Evolutionary conservation across 2,329 filamentous ascomycete genomes (phyloP).

Genomic region (Aureobasidium mangrovei): DNA sequence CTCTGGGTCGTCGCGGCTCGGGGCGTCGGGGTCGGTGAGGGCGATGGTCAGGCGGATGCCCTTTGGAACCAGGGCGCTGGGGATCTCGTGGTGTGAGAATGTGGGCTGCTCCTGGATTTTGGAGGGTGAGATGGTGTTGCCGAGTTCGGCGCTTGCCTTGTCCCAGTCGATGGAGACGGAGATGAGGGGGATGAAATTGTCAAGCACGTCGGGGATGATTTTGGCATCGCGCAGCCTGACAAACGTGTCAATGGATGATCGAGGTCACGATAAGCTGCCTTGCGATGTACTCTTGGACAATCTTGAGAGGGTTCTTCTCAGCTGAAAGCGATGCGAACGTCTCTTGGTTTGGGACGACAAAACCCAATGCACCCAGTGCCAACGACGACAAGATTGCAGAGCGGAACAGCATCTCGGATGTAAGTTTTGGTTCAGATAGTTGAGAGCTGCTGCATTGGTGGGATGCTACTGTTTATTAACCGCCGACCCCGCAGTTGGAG

Average conservation of each 20-base stretch:
- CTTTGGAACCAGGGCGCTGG: not conserved
- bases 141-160: slow-evolving; percentile 39
- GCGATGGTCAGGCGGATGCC: slow-evolving; percentile 33
- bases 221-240: not conserved
- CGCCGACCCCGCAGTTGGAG: no score
- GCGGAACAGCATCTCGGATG: no score
- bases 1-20: slow-evolving; percentile 42
- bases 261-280: no score
- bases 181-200: slow-evolving; percentile 49
- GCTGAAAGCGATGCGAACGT: not conserved
- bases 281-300: no score
- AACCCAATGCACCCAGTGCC: no score
- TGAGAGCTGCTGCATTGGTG: no score
- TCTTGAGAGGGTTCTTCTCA: not conserved
- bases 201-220: slow-evolving; percentile 41
- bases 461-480: no score
- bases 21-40: slow-evolving; percentile 52
- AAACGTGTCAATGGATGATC: not conserved
- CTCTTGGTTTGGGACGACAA: not conserved
- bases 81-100: slow-evolving; percentile 23
- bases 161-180: slow-evolving; percentile 43
- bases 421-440: no score
- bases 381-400: no score
- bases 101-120: slow-evolving; percentile 33
- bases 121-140: slow-evolving; percentile 45